phyloP scores from a whole-genome alignment of 345 rosid species.

The Euphorbia tirucalli region DNA sequence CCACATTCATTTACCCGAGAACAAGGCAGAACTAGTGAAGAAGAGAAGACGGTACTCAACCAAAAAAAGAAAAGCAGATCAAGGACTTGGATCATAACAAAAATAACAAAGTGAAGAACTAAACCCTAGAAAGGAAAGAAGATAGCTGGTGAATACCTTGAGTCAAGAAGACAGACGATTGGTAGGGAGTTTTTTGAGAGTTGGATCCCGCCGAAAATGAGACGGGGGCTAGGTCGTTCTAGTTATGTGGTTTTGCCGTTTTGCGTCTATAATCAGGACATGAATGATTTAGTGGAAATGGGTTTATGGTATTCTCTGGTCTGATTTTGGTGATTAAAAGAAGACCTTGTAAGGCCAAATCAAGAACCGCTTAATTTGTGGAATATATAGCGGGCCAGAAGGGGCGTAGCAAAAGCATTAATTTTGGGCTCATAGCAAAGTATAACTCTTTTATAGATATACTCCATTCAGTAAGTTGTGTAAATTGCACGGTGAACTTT shows the following conservation, averaged over 20 bases:
- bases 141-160: constrained; percentile 11
- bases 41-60: background rate
- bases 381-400: too few species aligned
- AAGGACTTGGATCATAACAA: background rate
- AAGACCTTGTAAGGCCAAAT: too few species aligned
- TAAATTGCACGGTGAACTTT: too few species aligned
- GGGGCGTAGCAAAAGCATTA: too few species aligned
- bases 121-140: constrained; percentile 1
- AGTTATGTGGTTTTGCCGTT: background rate
- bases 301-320: too few species aligned
- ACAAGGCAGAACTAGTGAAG: background rate
- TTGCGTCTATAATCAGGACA: background rate
- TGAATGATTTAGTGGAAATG: background rate
- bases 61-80: background rate
- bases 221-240: background rate
- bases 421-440: too few species aligned
- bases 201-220: constrained; percentile 27
- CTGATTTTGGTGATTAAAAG: too few species aligned
- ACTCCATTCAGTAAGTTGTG: too few species aligned
- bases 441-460: too few species aligned
- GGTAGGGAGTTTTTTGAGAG: constrained; percentile 12
- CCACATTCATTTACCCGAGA: background rate
- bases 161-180: background rate
- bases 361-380: too few species aligned
- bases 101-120: background rate